A percentile compares a stretch with the other conserved stretches of the same genome.
Conservation (phyloP, 2,329 filamentous ascomycete species). For the Sclerotiophoma versabilis region DNA sequence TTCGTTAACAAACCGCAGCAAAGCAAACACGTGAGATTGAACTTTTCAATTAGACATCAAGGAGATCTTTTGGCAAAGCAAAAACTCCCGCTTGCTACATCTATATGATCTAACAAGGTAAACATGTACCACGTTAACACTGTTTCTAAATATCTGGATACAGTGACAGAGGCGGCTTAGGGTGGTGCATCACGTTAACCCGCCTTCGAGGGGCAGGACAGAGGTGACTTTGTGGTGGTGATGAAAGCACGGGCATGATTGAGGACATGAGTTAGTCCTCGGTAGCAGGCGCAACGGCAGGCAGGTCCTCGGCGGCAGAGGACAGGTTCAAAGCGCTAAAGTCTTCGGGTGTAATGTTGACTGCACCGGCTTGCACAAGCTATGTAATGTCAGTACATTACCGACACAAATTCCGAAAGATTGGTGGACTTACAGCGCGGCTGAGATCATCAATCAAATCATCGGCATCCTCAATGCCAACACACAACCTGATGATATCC, state of each 20-base stretch:
- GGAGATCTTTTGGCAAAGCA: neutral
- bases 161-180: slow-evolving; percentile 48
- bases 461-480: slow-evolving; percentile 91
- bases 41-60: too few relatives aligned
- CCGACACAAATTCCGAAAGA: neutral
- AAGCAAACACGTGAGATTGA: too few relatives aligned
- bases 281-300: slow-evolving; percentile 21
- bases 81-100: slow-evolving; percentile 9
- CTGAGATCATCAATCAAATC: slow-evolving; percentile 93
- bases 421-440: slow-evolving; percentile 74
- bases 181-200: slow-evolving; percentile 46
- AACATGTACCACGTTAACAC: slow-evolving; percentile 48
- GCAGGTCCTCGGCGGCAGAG: slow-evolving; percentile 18
- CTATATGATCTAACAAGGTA: neutral
- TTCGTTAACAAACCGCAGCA: too few relatives aligned
- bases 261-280: slow-evolving; percentile 14
- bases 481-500: slow-evolving; percentile 93
- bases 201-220: slow-evolving; percentile 32
- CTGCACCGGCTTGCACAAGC: slow-evolving; percentile 92
- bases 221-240: slow-evolving; percentile 40
- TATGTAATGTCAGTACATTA: slow-evolving; percentile 12
- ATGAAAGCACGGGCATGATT: too few relatives aligned
- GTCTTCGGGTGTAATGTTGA: slow-evolving; percentile 82
- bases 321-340: slow-evolving; percentile 67
- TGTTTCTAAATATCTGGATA: neutral